A percentile compares a stretch with the other conserved stretches of the same genome.
These are phyloP conservation scores for Fusarium annulatum DNA, from an alignment of 2,329 filamentous ascomycete species.

Conservation along the genomic window DNA sequence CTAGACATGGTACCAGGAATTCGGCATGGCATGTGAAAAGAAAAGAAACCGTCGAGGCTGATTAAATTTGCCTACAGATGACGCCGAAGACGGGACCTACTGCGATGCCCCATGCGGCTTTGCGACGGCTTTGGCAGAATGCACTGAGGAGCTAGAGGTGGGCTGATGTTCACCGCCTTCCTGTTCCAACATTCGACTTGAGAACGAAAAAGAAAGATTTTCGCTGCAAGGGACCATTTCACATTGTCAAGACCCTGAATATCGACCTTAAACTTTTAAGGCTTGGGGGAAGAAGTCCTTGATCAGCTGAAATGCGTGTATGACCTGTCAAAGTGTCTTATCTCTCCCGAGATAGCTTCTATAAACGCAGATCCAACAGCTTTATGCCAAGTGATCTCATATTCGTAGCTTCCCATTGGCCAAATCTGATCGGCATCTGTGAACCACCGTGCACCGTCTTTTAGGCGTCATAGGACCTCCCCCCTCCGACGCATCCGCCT, in stretches of 20 bases:
- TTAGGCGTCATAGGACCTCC: constrained; percentile 39
- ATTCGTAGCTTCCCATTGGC: constrained; percentile 32
- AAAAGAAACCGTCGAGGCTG: constrained; percentile 4
- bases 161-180: constrained; percentile 42
- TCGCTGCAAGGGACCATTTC: neutral
- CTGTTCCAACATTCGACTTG: neutral
- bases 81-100: constrained; percentile 32
- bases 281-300: neutral
- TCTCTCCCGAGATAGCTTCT: constrained; percentile 15
- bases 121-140: constrained; percentile 34
- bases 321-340: constrained; percentile 8
- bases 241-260: neutral
- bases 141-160: constrained; percentile 20
- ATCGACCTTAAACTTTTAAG: neutral
- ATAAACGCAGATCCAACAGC: constrained; percentile 16
- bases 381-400: constrained; percentile 29
- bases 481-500: constrained; percentile 38
- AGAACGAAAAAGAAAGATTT: neutral
- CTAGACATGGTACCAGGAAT: constrained; percentile 38
- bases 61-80: constrained; percentile 28
- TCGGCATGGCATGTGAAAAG: constrained; percentile 13
- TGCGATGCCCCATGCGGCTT: constrained; percentile 4
- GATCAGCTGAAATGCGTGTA: constrained; percentile 22
- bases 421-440: constrained; percentile 10
- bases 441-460: constrained; percentile 23